Evolutionary conservation across 352 stramenopile genomes (phyloP), one percentile per base, ranked within the genome.

Genomic region (Nothophytophthora sp.): DNA sequence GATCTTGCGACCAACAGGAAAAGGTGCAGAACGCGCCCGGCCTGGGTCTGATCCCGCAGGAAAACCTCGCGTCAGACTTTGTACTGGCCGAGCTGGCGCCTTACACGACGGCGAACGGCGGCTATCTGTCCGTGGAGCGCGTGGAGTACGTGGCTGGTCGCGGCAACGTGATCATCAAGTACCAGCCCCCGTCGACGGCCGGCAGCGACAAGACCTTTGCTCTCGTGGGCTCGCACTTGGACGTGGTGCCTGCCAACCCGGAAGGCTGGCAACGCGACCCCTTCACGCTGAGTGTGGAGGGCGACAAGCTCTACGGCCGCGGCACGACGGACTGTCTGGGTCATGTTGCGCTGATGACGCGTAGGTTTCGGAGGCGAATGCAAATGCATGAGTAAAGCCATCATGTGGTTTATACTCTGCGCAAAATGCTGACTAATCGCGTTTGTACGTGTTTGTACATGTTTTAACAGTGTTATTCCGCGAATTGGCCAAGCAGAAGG

Each of bases 151-250:
- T 81, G 29, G 49, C 82, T 4, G 75, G 73, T 30, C 73, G 87
- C 42, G 84, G 86, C 50, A 95, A 96, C 53, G 56, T 96, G 23
- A 95, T 96, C 66, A 86, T 96, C 56, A 91, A 85, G 53, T 96
- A 95, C 56, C 20, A 38, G 44, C 70, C 75, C 57, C 67, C 67
- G 32, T 57, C 80, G 34, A 67, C 68, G 24, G 61, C 42, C 2
- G 37, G 45, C 24, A 47, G 55, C 23, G 60, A 76, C 41, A 76
- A 86, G 41, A 93, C 83, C 23, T 59, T 90, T 20, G 80, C 76
- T 38, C 90, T 96, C 52, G 74, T 96, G 2, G 86, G 84, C 7
- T 87, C 70, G 44, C 86, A 96, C 65, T 62, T 96, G 66, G 88
- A 96, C 52, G 86, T 96, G n/a, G 86, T 96, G 36, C 86, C 86